Evolutionary conservation across 495 filamentous ascomycete species (phyloP), one percentile per base, ranked within the genome.

Genomic region (Usnea hakonensis): DNA sequence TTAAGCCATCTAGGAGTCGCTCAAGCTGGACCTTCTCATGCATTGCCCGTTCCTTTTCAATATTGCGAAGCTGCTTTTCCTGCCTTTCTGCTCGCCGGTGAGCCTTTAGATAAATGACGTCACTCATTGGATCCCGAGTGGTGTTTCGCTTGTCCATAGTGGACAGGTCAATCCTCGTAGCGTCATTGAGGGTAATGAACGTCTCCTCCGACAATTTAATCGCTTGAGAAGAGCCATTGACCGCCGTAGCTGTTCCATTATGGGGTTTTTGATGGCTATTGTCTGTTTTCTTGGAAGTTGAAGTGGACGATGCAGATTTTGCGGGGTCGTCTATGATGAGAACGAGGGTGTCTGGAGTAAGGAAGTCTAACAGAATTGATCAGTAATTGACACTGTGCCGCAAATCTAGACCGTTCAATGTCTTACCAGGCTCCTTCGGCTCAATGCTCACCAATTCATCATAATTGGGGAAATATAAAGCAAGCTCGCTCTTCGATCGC

Each of bases 41-140:
- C 74, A 93, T 89, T 3, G 93, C 90, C 1, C 88, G 84, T 64
- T 94, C 91, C 69, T 88, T 90, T 71, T 97, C 95, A 43, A 93
- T 88, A 69, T 97, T 97, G 37, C 94, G 87, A 23, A 95, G 85
- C 35, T 91, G 88, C 67, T 93, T 95, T 74, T 99, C 94, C 68
- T 88, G 81, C n/a, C 91, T 79, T 68, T 95, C 90, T 57, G 89
- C 85, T 62, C 87, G 86, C 41, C 85, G 82, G 70, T 97, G 91
- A 0, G 86, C 78, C 2, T 81, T 79, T 64, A 85, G 81, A 72
- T 84, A 95, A 53, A 83, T 69, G 0, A 76, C 74, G 68, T 95
- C 90, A 38, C 80, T 74, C 14, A 95, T 77, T 0, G 89, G 88
- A 68, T 97, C 90, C 16, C 77, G 48, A 19, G 48, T 74, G n/a